Percentiles rank a stretch among this genome's conserved stretches.
Evolutionary conservation across 1,139 yeast species (phyloP).

Genomic region (Pichia sp.): DNA sequence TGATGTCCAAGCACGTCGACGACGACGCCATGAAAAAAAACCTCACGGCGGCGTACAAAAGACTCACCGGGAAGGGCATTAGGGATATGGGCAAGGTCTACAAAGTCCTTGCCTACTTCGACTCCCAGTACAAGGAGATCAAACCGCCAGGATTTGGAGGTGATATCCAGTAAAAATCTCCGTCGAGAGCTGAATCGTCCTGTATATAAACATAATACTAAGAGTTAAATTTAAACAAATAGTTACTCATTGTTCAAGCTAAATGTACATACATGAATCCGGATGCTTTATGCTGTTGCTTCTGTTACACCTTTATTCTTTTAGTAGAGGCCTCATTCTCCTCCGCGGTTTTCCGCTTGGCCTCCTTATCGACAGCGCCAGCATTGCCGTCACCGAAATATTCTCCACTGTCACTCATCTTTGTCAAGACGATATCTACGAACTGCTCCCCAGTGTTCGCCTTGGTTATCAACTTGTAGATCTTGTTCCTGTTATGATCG

Average conservation of each 20-base stretch:
- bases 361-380: constrained; percentile 9
- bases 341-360: background rate
- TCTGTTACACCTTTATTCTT: background rate
- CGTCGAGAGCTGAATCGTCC: background rate
- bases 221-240: background rate
- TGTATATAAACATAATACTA: background rate
- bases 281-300: background rate
- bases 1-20: constrained; percentile 34
- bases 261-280: background rate
- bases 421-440: constrained; percentile 32
- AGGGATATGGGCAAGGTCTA: constrained; percentile 74
- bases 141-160: constrained; percentile 42
- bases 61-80: constrained; percentile 60
- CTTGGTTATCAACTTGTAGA: constrained; percentile 54
- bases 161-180: constrained; percentile 1
- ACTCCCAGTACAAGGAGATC: constrained; percentile 31
- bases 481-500: constrained; percentile 50
- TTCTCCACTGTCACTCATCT: constrained; percentile 34
- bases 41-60: constrained; percentile 53
- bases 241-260: background rate
- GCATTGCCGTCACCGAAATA: constrained; percentile 10
- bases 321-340: background rate
- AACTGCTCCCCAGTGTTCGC: constrained; percentile 56
- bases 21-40: constrained; percentile 39
- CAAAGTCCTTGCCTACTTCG: constrained; percentile 69